phyloP scores from a whole-genome alignment of 129 eudicot species.

The Heracleum sosnowskyi region DNA sequence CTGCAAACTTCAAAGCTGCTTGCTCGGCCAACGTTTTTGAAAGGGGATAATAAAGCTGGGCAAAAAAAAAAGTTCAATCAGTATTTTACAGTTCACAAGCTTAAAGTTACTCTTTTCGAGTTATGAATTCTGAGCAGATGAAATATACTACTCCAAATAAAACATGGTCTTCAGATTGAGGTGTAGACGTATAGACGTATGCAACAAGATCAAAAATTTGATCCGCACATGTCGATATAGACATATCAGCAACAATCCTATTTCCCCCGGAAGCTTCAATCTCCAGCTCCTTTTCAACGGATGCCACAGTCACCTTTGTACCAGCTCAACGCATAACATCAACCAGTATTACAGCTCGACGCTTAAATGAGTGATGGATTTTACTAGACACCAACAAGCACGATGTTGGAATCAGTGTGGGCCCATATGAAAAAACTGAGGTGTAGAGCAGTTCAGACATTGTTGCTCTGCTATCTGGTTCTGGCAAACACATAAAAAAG shows the following conservation, averaged over 20 bases:
- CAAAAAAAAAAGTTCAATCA: neutral
- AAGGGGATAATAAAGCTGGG: conserved; percentile 40
- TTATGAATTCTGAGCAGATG: neutral
- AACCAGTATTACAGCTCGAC: conserved; percentile 72
- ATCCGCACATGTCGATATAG: conserved; percentile 54
- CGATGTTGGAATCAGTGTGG: too few species aligned
- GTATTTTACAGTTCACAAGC: neutral
- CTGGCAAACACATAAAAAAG: neutral
- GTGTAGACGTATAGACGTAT: too few species aligned
- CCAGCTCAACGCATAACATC: conserved; percentile 84
- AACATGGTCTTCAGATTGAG: neutral
- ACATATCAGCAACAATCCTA: conserved; percentile 63
- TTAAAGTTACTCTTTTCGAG: neutral
- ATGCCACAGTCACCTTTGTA: conserved; percentile 69
- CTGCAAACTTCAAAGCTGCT: conserved; percentile 39
- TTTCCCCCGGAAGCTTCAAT: conserved; percentile 79
- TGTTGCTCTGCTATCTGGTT: neutral
- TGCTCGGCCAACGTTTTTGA: conserved; percentile 53
- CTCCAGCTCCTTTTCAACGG: conserved; percentile 81
- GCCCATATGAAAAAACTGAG: neutral
- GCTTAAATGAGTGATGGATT: too few species aligned
- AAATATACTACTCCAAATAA: neutral
- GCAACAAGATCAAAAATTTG: conserved; percentile 71
- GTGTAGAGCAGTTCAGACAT: neutral
- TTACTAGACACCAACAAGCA: too few species aligned